A percentile compares a stretch with the other conserved stretches of the same genome.
Evolutionary conservation across 2,329 filamentous ascomycete species (phyloP).

Genomic region (Amphichorda felina): DNA sequence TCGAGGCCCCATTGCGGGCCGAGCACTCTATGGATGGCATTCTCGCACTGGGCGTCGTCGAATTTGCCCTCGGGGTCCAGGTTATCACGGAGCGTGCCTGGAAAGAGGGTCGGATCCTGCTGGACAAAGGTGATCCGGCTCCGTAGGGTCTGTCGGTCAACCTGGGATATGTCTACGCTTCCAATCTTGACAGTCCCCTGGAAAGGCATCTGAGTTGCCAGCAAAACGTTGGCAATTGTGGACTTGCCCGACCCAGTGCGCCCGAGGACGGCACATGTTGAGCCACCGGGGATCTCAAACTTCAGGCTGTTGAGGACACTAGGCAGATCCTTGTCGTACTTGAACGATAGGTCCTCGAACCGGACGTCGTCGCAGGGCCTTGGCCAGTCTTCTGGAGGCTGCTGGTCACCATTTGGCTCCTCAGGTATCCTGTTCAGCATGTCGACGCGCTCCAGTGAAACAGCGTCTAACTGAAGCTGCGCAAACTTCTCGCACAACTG

Average conservation of each 20-base stretch:
- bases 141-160: slow-evolving; percentile 43
- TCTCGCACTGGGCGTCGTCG: slow-evolving; percentile 35
- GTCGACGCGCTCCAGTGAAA: slow-evolving; percentile 77
- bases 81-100: slow-evolving; percentile 47
- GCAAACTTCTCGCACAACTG: slow-evolving; percentile 70
- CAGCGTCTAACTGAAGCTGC: slow-evolving; percentile 82
- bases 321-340: slow-evolving; percentile 68
- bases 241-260: slow-evolving; percentile 83
- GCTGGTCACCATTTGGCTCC: slow-evolving; percentile 54
- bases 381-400: slow-evolving; percentile 69
- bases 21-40: slow-evolving; percentile 47
- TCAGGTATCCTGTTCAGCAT: slow-evolving; percentile 70
- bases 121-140: slow-evolving; percentile 51
- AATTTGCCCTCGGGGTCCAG: slow-evolving; percentile 55
- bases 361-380: slow-evolving; percentile 56
- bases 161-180: slow-evolving; percentile 33
- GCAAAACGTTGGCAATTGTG: slow-evolving; percentile 51
- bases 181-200: slow-evolving; percentile 43
- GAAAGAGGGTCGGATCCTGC: slow-evolving; percentile 51
- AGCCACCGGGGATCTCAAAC: slow-evolving; percentile 57
- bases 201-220: slow-evolving; percentile 40
- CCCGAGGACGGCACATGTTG: slow-evolving; percentile 59
- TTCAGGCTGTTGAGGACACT: slow-evolving; percentile 57
- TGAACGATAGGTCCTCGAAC: slow-evolving; percentile 67
- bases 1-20: slow-evolving; percentile 33